Conservation (phyloP, 108 stramenopile species). For the Nitzschia putrida region DNA sequence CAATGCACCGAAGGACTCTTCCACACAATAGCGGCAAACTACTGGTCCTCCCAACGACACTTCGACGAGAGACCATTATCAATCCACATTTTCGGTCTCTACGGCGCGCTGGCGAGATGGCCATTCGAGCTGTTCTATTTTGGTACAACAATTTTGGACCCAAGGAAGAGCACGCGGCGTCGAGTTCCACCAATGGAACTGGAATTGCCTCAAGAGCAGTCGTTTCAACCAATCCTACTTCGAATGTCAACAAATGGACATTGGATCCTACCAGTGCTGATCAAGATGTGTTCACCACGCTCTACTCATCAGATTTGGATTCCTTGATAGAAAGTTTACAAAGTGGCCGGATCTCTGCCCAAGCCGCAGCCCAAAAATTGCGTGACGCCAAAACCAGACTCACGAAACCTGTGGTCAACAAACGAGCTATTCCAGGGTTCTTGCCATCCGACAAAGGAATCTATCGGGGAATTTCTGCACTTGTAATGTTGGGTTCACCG, state of each 20-base stretch:
- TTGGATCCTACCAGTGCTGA: conserved; percentile 35
- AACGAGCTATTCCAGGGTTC: conserved; percentile 75
- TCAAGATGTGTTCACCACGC: conserved; percentile 66
- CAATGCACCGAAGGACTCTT: conserved; percentile 69
- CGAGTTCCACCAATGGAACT: not conserved
- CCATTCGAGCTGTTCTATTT: conserved; percentile 59
- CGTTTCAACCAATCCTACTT: conserved; percentile 31
- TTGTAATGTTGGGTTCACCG: conserved; percentile 65
- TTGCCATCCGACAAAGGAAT: conserved; percentile 76
- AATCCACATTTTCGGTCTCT: conserved; percentile 74
- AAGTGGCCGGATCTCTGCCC: conserved; percentile 44
- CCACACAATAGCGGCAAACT: conserved; percentile 65
- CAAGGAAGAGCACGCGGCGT: conserved; percentile 3
- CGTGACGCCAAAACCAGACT: conserved; percentile 39
- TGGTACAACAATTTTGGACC: conserved; percentile 67
- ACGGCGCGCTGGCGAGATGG: conserved; percentile 56
- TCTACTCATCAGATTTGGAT: conserved; percentile 69
- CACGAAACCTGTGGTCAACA: conserved; percentile 57
- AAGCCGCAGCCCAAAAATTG: conserved; percentile 55
- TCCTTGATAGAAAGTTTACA: conserved; percentile 54
- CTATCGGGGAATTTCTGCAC: conserved; percentile 60
- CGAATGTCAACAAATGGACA: conserved; percentile 45
- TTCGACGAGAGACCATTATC: conserved; percentile 61
- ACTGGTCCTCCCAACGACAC: conserved; percentile 54
- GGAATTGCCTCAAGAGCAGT: not conserved